Percentiles rank a stretch among this genome's conserved stretches.
phyloP scores from a whole-genome alignment of 805 yeast species.

The Starmerella lactis-condensi region DNA sequence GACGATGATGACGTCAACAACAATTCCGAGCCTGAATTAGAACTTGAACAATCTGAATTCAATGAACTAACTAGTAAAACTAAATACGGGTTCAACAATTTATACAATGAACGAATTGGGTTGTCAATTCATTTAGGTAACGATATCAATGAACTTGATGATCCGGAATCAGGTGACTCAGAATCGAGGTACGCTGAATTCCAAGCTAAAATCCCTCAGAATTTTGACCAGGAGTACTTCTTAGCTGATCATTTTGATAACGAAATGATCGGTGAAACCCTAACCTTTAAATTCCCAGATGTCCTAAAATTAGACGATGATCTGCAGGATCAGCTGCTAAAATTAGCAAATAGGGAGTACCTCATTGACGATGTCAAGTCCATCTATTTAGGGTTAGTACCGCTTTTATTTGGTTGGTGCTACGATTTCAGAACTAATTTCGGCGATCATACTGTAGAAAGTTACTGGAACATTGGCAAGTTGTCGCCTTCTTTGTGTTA shows the following conservation, averaged over 20 bases:
- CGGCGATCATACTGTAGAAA: conserved; percentile 59
- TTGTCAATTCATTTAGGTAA: conserved; percentile 64
- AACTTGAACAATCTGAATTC: conserved; percentile 69
- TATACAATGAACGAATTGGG: conserved; percentile 41
- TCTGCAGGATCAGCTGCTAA: conserved; percentile 47
- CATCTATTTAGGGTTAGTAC: conserved; percentile 44
- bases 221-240: conserved; percentile 78
- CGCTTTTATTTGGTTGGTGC: conserved; percentile 51
- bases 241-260: conserved; percentile 56
- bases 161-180: conserved; percentile 51
- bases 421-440: conserved; percentile 62
- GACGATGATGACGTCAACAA: conserved; percentile 22
- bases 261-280: conserved; percentile 33
- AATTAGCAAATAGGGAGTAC: conserved; percentile 46
- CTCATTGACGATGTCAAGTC: conserved; percentile 37
- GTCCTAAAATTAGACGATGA: conserved; percentile 34
- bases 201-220: conserved; percentile 43
- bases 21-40: conserved; percentile 29
- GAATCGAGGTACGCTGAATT: conserved; percentile 43
- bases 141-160: conserved; percentile 72
- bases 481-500: conserved; percentile 58
- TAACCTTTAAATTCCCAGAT: conserved; percentile 26
- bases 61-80: conserved; percentile 19
- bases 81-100: conserved; percentile 66
- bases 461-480: conserved; percentile 89